A percentile compares a stretch with the other conserved stretches of the same genome.
Evolutionary conservation across 2,329 filamentous ascomycete species (phyloP).

Genomic region (Colletotrichum plurivorum): DNA sequence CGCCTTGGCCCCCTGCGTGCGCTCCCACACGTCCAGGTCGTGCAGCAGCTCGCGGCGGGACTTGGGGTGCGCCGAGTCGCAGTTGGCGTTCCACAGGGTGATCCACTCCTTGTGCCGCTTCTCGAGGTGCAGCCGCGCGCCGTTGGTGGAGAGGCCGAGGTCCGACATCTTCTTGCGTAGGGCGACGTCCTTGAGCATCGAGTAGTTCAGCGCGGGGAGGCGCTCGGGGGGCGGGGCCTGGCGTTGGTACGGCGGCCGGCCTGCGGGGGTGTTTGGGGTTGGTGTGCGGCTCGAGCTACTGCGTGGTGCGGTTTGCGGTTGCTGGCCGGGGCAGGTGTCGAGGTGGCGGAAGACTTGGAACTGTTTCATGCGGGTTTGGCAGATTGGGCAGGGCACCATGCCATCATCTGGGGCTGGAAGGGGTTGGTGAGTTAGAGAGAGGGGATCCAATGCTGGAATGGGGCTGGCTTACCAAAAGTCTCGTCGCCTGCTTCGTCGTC

Average conservation of each 20-base stretch:
- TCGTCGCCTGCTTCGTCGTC: slow-evolving; percentile 28
- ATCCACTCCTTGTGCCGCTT: slow-evolving; percentile 92
- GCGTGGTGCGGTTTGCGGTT: background rate
- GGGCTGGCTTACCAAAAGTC: slow-evolving; percentile 18
- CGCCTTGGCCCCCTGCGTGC: slow-evolving; percentile 78
- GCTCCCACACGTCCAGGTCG: slow-evolving; percentile 90
- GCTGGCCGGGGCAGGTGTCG: slow-evolving; percentile 71
- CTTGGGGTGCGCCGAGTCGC: slow-evolving; percentile 83
- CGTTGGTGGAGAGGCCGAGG: slow-evolving; percentile 81
- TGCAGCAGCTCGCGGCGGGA: slow-evolving; percentile 78
- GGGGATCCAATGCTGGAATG: background rate
- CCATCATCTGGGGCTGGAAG: slow-evolving; percentile 71
- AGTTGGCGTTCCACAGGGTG: slow-evolving; percentile 97
- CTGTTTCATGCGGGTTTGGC: slow-evolving; percentile 83
- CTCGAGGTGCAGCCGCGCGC: slow-evolving; percentile 79
- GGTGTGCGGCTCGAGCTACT: slow-evolving; percentile 3
- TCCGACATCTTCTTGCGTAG: slow-evolving; percentile 87
- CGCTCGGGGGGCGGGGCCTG: slow-evolving; percentile 64
- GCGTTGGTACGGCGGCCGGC: slow-evolving; percentile 52
- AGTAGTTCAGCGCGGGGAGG: slow-evolving; percentile 87
- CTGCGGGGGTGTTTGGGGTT: slow-evolving; percentile 19
- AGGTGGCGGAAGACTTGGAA: slow-evolving; percentile 85
- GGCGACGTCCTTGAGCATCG: slow-evolving; percentile 83
- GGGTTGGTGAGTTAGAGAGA: slow-evolving; percentile 34
- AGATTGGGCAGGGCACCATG: slow-evolving; percentile 87